Conservation (phyloP, 768 basidiomycete genomes). For the Naganishia randhawae region DNA sequence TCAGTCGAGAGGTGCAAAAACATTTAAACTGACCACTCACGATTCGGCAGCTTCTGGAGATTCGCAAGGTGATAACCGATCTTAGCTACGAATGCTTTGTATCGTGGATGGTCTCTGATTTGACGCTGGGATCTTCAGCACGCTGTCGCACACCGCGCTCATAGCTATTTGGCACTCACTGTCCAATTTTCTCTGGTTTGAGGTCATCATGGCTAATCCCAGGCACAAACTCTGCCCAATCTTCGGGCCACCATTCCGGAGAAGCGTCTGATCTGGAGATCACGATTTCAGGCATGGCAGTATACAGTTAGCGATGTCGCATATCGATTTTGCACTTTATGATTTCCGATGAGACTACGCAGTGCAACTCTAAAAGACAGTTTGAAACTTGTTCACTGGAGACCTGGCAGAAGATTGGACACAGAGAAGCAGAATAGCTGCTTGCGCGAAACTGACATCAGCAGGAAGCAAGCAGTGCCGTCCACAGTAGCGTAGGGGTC, state of each 20-base stretch:
- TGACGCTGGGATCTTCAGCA: not conserved
- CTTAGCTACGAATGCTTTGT: slow-evolving; percentile 1
- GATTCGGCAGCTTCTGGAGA: not conserved
- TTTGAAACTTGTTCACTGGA: not conserved
- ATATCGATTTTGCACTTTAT: not conserved
- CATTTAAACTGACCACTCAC: not conserved
- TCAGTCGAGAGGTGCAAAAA: not conserved
- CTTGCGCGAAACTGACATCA: no score
- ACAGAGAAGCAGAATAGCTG: not conserved
- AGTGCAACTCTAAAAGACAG: not conserved
- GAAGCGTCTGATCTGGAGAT: slow-evolving; percentile 2
- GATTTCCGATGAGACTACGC: not conserved
- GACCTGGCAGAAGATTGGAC: not conserved
- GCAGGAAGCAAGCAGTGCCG: no score
- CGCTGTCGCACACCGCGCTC: not conserved
- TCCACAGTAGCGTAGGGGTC: no score
- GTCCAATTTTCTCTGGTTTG: slow-evolving; percentile 12
- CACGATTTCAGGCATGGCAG: not conserved
- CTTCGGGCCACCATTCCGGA: slow-evolving; percentile 10
- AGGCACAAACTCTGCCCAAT: not conserved
- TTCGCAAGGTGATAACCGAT: not conserved
- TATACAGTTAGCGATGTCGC: not conserved
- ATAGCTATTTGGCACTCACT: slow-evolving; percentile 1
- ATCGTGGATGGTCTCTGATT: slow-evolving; percentile 5
- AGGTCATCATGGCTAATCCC: slow-evolving; percentile 10